Conservation (phyloP, 2,329 filamentous ascomycete genomes). For the Sordariomycetes sp. region DNA sequence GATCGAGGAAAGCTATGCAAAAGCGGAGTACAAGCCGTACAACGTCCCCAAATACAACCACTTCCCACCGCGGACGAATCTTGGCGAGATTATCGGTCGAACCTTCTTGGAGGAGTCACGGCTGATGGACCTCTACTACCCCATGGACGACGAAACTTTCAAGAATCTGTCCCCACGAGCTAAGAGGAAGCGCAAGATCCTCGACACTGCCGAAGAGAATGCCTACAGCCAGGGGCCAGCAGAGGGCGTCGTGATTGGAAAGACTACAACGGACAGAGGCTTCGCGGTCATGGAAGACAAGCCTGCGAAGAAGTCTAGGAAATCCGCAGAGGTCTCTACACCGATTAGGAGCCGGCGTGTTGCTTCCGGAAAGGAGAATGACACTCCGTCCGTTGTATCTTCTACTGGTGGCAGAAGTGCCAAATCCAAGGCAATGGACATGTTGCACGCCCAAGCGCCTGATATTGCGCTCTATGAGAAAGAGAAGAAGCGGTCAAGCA, state of each 20-base stretch:
- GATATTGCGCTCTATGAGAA: conserved; percentile 90
- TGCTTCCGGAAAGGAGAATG: conserved; percentile 69
- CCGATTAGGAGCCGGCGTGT: conserved; percentile 32
- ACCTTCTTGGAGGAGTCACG: conserved; percentile 62
- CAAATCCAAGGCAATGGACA: conserved; percentile 73
- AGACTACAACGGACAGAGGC: conserved; percentile 25
- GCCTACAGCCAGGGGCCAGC: conserved; percentile 35
- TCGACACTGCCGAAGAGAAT: conserved; percentile 42
- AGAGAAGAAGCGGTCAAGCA: conserved; percentile 68
- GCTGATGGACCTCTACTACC: conserved; percentile 59
- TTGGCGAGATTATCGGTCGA: conserved; percentile 87
- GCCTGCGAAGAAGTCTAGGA: conserved; percentile 2
- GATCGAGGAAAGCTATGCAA: conserved; percentile 95
- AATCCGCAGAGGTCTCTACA: conserved; percentile 19
- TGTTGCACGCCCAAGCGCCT: conserved; percentile 65
- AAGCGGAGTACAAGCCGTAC: conserved; percentile 66
- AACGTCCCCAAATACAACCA: conserved; percentile 71
- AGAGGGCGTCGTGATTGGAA: conserved; percentile 35
- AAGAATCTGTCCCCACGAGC: conserved; percentile 29
- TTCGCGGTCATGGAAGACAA: conserved; percentile 27
- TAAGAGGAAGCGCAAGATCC: conserved; percentile 39
- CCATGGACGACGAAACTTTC: conserved; percentile 47
- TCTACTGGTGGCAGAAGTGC: conserved; percentile 74
- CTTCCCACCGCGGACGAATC: conserved; percentile 82
- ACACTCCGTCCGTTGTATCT: conserved; percentile 56